These are phyloP conservation scores for Puccinia novopanici DNA, from an alignment of 1,284 basidiomycete genomes.

Conservation along the genomic window DNA sequence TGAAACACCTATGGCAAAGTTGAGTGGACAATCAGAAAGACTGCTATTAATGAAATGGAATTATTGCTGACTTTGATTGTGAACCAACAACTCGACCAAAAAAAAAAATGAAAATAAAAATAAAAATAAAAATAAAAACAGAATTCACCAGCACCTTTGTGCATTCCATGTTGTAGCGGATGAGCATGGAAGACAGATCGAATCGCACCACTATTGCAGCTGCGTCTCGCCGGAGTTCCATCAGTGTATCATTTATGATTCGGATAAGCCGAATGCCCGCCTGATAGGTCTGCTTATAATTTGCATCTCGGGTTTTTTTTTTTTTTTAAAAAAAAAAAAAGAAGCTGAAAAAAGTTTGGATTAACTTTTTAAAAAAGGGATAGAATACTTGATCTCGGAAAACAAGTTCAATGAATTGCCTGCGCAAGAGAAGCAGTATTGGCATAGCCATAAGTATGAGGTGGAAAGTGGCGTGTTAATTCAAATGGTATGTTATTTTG, in stretches of 20 bases:
- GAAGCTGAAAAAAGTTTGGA: background rate
- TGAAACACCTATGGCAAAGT: slow-evolving; percentile 19
- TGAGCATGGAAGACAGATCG: slow-evolving; percentile 51
- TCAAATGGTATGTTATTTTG: slow-evolving; percentile 52
- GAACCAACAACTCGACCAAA: background rate
- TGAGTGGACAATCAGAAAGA: slow-evolving; percentile 12
- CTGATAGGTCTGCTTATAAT: slow-evolving; percentile 50
- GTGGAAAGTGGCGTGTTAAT: slow-evolving; percentile 56
- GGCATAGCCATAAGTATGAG: slow-evolving; percentile 58
- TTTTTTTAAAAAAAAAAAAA: background rate
- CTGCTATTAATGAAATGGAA: too few relatives aligned
- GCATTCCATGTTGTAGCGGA: slow-evolving; percentile 45
- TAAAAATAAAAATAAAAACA: background rate
- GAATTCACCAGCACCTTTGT: slow-evolving; percentile 38
- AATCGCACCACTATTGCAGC: slow-evolving; percentile 52
- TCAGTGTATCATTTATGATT: slow-evolving; percentile 53
- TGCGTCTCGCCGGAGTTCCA: slow-evolving; percentile 51
- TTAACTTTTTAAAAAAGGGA: slow-evolving; percentile 23
- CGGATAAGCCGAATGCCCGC: slow-evolving; percentile 52
- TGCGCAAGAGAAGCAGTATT: slow-evolving; percentile 55
- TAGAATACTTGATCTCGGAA: slow-evolving; percentile 30
- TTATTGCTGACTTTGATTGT: background rate
- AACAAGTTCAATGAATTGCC: slow-evolving; percentile 53
- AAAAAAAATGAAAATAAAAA: too few relatives aligned
- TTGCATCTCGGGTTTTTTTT: background rate